Evolutionary conservation across 179 eudicot species (phyloP), one percentile per base, ranked within the genome.

Genomic region (Nepenthes alata): DNA sequence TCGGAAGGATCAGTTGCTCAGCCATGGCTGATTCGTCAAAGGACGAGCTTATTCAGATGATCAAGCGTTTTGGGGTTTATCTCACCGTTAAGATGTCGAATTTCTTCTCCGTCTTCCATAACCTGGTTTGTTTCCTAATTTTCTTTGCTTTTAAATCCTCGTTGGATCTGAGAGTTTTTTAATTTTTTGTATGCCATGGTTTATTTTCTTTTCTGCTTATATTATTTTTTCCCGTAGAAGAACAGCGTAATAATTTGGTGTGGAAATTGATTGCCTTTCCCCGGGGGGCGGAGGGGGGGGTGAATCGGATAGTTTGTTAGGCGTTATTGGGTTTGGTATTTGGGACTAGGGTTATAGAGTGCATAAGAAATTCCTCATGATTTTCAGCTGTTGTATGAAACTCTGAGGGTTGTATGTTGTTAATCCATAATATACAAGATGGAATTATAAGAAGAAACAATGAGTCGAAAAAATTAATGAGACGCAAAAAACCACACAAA

Each of bases 21-120:
- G 77, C 63, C 67, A 88, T 88, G 96, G 87, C 86, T 38, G 90
- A 89, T 47, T 51, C 76, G 64, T 78, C 88, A 11, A 88, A 82
- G 80, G 88, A 82, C 25, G 85, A 84, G 38, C 62, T 89, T 36
- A 25, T 82, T 13, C 85, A 84, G 78, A 76, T 86, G 52, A 65
- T 89, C 68, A 89, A 80, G 78, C 83, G 86, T 61, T 52, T 89
- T 34, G 77, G 84, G 39, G 77, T 88, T 71, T 77, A 70, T 67
- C 71, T 89, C 71, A 66, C 80, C 54, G 13, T 76, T 65, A 88
- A 83, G 70, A 61, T 87, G 71, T 83, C 89, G 55, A 75, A 74
- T 67, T 75, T 87, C 39, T 64, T 72, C 70, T 60, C 81, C 4
- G 67, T 65, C 41, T 70, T 67, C 61, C 66, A 64, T 11, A 67